Percentiles rank a stretch among this genome's conserved stretches.
phyloP scores from a whole-genome alignment of 2,329 filamentous ascomycete genomes.

The Plenodomus lindquistii region DNA sequence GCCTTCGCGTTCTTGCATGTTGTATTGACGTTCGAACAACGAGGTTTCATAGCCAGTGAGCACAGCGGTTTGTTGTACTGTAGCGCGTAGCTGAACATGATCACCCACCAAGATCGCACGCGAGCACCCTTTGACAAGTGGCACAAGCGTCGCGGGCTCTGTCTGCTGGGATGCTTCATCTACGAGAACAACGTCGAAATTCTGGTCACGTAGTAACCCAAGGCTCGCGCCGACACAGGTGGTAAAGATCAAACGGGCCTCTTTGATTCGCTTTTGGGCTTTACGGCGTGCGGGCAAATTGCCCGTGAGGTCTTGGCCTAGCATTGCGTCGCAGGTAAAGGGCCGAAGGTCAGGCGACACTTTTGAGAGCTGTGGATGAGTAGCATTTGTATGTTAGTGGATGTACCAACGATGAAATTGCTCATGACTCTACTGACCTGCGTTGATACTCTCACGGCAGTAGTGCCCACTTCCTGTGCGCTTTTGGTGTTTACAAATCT shows the following conservation, averaged over 20 bases:
- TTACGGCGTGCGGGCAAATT: conserved; percentile 34
- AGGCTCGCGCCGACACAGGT: conserved; percentile 51
- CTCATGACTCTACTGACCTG: conserved; percentile 15
- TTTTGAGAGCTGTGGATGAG: conserved; percentile 21
- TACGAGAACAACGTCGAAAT: conserved; percentile 49
- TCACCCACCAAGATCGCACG: conserved; percentile 52
- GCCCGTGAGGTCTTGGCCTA: conserved; percentile 38
- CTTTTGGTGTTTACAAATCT: conserved; percentile 16
- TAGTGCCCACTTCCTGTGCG: conserved; percentile 7
- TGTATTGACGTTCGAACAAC: conserved; percentile 51
- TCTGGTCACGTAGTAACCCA: conserved; percentile 46
- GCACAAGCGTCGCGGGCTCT: conserved; percentile 38
- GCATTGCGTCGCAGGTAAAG: conserved; percentile 37
- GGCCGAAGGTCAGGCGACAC: conserved; percentile 20
- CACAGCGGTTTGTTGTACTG: conserved; percentile 44
- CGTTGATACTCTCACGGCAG: conserved; percentile 23
- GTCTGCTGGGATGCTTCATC: conserved; percentile 56
- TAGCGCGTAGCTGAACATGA: conserved; percentile 53
- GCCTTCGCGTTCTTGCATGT: conserved; percentile 5
- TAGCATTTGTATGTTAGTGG: no score
- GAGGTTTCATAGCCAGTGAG: conserved; percentile 48
- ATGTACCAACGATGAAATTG: no score
- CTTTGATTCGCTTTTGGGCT: conserved; percentile 45
- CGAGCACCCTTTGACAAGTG: conserved; percentile 48
- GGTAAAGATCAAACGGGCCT: conserved; percentile 49